Evolutionary conservation across 2,329 filamentous ascomycete species (phyloP), one percentile per base, ranked within the genome.

Genomic region (Neofusicoccum umdonicola): DNA sequence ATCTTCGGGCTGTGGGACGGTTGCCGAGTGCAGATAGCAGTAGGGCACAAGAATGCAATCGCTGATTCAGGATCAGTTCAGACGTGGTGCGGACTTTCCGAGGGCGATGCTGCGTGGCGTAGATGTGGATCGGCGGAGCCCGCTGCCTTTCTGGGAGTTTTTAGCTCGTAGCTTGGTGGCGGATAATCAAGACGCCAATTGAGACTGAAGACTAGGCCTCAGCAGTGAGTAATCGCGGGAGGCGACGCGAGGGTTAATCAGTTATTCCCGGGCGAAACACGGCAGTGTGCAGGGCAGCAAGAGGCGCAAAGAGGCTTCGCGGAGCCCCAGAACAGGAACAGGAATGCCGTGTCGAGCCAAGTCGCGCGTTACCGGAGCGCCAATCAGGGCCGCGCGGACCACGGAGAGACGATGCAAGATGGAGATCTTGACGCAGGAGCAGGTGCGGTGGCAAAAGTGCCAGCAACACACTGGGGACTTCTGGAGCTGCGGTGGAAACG

Each of bases 381-480:
- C 56, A 60, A 60, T 60, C 56, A 60, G 56, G n/a, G 31, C 42
- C 4, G 56, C 56, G 56, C 42, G 56, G 56, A 41, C 56, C 42
- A 47, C 27, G 31, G 41, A 37, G 31, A 44, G 56, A 13, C 39
- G 31, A 31, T 60, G 56, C 56, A 41, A 31, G 58, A 62, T 50
- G 47, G 44, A 62, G 58, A 62, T 62, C 44, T 9, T 41, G 45
- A 34, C 35, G 44, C 58, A 62, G 58, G 44, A 50, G 37, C 45
- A n/a, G 45, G 58, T 62, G 44, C 37, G 58, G 58, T 62, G 58
- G 58, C 58, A 51, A 50, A 48, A 13, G 19, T 62, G 44, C 44
- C 58, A 62, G 45, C 44, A 31, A 41, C 34, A 17, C 42, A 27
- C 44, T 61, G 57, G 57, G 13, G 44, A 27, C 27, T 17, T 61